Percentiles rank a stretch among this genome's conserved stretches.
Conservation (phyloP, 2,329 filamentous ascomycete species). For the Arthroderma sp. region DNA sequence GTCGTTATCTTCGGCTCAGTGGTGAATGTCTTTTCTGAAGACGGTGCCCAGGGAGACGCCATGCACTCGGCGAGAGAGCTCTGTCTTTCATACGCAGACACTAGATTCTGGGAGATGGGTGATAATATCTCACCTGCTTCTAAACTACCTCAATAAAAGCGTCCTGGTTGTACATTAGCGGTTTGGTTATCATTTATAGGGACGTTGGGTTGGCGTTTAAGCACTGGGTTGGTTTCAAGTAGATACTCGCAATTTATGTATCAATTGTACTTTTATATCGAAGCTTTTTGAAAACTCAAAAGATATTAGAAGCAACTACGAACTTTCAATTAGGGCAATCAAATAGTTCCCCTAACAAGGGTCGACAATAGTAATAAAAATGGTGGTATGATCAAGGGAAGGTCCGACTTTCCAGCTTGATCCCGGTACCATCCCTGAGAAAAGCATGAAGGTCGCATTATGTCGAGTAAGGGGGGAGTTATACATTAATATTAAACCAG, state of each 20-base stretch:
- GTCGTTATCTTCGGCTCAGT: constrained; percentile 31
- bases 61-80: constrained; percentile 15
- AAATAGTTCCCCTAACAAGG: background rate
- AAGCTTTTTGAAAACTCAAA: no score
- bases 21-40: constrained; percentile 21
- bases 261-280: background rate
- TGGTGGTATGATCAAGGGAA: background rate
- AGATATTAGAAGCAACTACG: no score
- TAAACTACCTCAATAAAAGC: constrained; percentile 18
- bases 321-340: no score
- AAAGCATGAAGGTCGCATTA: background rate
- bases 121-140: constrained; percentile 16
- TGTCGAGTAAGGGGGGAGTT: no score
- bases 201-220: background rate
- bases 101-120: constrained; percentile 34
- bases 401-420: background rate
- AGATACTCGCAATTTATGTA: background rate
- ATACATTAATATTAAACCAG: background rate
- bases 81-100: constrained; percentile 34
- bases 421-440: background rate
- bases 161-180: background rate
- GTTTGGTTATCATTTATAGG: background rate
- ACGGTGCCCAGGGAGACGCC: background rate
- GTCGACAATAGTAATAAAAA: background rate
- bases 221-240: background rate